Percentiles rank a stretch among this genome's conserved stretches.
phyloP scores from a whole-genome alignment of 1,139 yeast genomes.

The Protomyces arabidopsidicola region DNA sequence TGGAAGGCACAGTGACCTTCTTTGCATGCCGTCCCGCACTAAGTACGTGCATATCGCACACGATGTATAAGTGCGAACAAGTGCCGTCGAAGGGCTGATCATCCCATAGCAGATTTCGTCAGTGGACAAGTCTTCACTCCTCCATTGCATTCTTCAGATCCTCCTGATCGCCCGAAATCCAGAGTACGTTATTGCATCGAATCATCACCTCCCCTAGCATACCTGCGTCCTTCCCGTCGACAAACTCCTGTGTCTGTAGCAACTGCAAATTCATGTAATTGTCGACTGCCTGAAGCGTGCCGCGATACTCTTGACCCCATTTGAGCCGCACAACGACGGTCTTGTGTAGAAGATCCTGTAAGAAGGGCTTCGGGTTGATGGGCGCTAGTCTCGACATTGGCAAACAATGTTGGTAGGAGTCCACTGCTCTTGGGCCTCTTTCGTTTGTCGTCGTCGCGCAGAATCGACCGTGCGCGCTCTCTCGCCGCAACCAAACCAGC shows the following conservation, averaged over 20 bases:
- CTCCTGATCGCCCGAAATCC: conserved; percentile 24
- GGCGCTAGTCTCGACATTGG: conserved; percentile 26
- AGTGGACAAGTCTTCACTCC: conserved; percentile 13
- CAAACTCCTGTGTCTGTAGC: conserved; percentile 61
- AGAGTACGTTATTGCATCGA: conserved; percentile 27
- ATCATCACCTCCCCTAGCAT: conserved; percentile 68
- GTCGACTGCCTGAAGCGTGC: conserved; percentile 81
- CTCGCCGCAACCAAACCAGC: neutral
- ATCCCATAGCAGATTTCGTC: neutral
- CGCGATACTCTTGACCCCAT: conserved; percentile 66
- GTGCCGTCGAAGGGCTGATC: too few species aligned
- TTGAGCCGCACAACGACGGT: conserved; percentile 79
- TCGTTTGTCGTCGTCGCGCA: neutral
- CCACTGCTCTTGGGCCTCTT: neutral
- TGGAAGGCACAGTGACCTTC: too few species aligned
- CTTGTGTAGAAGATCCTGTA: conserved; percentile 66
- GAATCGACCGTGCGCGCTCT: neutral
- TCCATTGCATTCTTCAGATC: conserved; percentile 32
- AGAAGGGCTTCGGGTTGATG: conserved; percentile 79
- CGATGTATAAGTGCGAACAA: too few species aligned
- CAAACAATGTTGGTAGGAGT: neutral
- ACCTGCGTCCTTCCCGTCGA: conserved; percentile 53
- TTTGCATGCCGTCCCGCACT: too few species aligned
- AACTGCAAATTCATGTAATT: conserved; percentile 88
- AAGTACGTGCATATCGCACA: too few species aligned